Evolutionary conservation across 768 basidiomycete genomes (phyloP).

Genomic region (Russula virescens): DNA sequence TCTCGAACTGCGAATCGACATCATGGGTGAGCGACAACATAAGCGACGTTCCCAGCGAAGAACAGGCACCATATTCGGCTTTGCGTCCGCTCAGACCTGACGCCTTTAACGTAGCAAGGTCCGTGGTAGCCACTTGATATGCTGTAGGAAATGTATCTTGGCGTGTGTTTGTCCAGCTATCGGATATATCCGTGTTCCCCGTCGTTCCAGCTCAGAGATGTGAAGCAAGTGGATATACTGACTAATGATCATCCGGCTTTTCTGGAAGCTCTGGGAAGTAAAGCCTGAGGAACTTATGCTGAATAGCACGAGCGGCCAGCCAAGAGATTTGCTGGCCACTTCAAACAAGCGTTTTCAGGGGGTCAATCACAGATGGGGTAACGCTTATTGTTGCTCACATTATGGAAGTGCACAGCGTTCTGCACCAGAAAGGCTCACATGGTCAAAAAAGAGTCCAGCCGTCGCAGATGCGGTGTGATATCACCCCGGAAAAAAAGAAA

Average conservation of each 20-base stretch:
- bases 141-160: conserved; percentile 60
- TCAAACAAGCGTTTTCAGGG: neutral
- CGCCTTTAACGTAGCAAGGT: conserved; percentile 52
- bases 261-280: conserved; percentile 73
- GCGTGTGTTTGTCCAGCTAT: conserved; percentile 17
- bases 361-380: neutral
- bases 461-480: neutral
- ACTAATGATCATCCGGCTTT: conserved; percentile 49
- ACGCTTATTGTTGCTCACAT: conserved; percentile 40
- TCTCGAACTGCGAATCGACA: conserved; percentile 51
- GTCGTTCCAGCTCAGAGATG: conserved; percentile 16
- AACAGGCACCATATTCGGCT: conserved; percentile 72
- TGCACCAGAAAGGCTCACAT: conserved; percentile 25
- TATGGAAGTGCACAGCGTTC: conserved; percentile 67
- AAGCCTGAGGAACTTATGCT: conserved; percentile 69
- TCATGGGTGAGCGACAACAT: neutral
- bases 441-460: neutral
- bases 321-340: conserved; percentile 82
- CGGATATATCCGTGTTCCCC: neutral
- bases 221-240: conserved; percentile 24
- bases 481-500: neutral
- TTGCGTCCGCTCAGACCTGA: conserved; percentile 83
- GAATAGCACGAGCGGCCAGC: conserved; percentile 80
- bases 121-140: conserved; percentile 55
- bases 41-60: neutral